Conservation (phyloP, 2,329 filamentous ascomycete species). For the Drechmeria coniospora region DNA sequence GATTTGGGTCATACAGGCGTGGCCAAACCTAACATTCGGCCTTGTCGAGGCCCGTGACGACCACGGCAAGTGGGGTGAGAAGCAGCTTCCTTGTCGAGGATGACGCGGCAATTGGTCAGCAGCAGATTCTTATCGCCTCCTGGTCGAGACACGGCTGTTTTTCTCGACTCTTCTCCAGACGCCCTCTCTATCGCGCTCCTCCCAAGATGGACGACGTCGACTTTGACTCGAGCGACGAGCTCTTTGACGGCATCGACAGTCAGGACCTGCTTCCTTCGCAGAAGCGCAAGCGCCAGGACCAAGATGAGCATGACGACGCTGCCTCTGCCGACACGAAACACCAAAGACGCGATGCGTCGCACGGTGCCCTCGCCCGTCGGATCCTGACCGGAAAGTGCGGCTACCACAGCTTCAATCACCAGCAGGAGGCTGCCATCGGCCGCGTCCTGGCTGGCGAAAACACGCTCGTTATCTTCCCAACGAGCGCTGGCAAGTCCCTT, state of each 20-base stretch:
- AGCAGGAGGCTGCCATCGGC: conserved; percentile 26
- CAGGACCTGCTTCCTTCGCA: conserved; percentile 4
- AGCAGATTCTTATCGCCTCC: neutral
- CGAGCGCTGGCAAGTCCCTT: conserved; percentile 32
- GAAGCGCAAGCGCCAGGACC: conserved; percentile 6
- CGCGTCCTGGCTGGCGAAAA: conserved; percentile 23
- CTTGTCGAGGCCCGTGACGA: no score
- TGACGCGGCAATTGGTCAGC: conserved; percentile 1
- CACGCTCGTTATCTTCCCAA: conserved; percentile 28
- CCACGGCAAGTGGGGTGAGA: neutral
- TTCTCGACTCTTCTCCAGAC: conserved; percentile 1
- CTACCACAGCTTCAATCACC: conserved; percentile 24
- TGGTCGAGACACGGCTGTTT: neutral
- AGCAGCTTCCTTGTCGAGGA: neutral
- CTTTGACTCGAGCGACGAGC: conserved; percentile 13
- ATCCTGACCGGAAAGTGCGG: conserved; percentile 24
- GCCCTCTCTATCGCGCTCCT: neutral
- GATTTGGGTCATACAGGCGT: no score
- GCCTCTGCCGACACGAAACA: neutral
- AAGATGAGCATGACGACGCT: neutral
- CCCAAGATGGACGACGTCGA: conserved; percentile 7
- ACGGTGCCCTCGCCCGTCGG: conserved; percentile 7
- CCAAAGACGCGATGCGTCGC: neutral
- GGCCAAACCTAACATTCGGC: no score
- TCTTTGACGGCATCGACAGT: conserved; percentile 9